A percentile compares a stretch with the other conserved stretches of the same genome.
These are phyloP conservation scores for Cladosporium sp. DNA, from an alignment of 2,329 filamentous ascomycete species.

Conservation along the genomic window DNA sequence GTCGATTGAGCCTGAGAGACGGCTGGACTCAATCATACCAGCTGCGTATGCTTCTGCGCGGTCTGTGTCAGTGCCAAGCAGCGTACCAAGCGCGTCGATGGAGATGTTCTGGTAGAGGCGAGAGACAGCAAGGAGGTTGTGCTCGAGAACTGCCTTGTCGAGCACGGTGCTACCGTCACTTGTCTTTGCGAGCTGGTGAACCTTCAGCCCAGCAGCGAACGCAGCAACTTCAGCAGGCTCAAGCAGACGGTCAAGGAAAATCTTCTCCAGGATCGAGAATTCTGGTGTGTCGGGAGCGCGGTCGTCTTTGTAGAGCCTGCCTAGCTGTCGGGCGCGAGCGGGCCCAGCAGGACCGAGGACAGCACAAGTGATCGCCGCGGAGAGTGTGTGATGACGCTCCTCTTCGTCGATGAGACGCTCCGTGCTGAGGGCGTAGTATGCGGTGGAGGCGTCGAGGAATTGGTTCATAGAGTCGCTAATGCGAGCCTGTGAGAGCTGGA, in stretches of 20 bases:
- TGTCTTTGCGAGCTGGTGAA: constrained; percentile 88
- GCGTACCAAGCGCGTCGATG: constrained; percentile 67
- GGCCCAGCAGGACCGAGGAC: constrained; percentile 91
- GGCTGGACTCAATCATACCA: constrained; percentile 92
- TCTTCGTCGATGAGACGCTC: constrained; percentile 77
- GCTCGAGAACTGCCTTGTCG: constrained; percentile 89
- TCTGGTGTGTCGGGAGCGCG: constrained; percentile 73
- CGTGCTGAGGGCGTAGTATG: constrained; percentile 85
- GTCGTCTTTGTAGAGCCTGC: constrained; percentile 90
- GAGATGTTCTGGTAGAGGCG: constrained; percentile 54
- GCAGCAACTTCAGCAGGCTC: constrained; percentile 78
- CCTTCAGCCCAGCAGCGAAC: constrained; percentile 76
- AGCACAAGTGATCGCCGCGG: constrained; percentile 86
- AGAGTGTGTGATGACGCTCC: constrained; percentile 80
- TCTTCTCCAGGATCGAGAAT: constrained; percentile 91
- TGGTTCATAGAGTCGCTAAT: constrained; percentile 88
- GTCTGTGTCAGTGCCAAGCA: constrained; percentile 76
- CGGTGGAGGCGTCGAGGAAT: constrained; percentile 83
- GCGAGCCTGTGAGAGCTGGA: constrained; percentile 86
- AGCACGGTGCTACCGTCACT: constrained; percentile 91
- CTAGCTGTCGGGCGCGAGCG: constrained; percentile 74
- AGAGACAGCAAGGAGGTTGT: constrained; percentile 87
- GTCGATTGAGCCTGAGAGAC: constrained; percentile 85
- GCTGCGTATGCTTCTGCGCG: constrained; percentile 90
- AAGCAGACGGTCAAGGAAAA: constrained; percentile 88